Evolutionary conservation across 805 yeast species (phyloP).

Genomic region (Pichia paraexigua): DNA sequence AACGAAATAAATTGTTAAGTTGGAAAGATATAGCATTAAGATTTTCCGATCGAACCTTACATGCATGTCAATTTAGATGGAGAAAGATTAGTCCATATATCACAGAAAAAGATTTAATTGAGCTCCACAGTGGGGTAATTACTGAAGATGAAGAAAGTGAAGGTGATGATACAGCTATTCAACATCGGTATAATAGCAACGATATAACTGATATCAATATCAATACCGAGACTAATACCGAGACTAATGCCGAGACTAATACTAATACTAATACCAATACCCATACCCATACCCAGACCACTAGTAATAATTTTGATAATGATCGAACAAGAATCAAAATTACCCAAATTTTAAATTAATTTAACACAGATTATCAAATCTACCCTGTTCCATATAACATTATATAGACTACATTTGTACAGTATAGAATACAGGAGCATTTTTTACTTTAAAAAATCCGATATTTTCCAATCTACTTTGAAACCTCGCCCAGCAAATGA

Average conservation of each 20-base stretch:
- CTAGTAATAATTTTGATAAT: not conserved
- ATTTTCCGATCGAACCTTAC: slow-evolving; percentile 12
- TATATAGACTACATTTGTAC: not conserved
- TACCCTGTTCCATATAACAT: not conserved
- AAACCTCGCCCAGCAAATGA: too few relatives aligned
- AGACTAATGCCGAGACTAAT: not conserved
- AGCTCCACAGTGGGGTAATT: not conserved
- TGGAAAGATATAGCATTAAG: slow-evolving; percentile 12
- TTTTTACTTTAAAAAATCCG: too few relatives aligned
- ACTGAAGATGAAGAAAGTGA: not conserved
- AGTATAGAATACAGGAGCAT: not conserved
- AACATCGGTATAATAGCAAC: too few relatives aligned
- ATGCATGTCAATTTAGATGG: slow-evolving; percentile 16
- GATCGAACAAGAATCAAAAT: not conserved
- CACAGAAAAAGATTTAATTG: not conserved
- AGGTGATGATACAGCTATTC: not conserved
- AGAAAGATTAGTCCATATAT: slow-evolving; percentile 9
- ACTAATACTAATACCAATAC: not conserved
- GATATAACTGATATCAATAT: not conserved
- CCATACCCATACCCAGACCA: not conserved
- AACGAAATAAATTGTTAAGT: slow-evolving; percentile 4
- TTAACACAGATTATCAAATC: not conserved
- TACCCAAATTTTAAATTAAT: not conserved
- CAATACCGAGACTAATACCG: not conserved
- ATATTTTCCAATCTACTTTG: too few relatives aligned